A percentile compares a stretch with the other conserved stretches of the same genome.
These are phyloP conservation scores for Hevea brasiliensis DNA, from an alignment of 345 rosid genomes.

Conservation along the genomic window DNA sequence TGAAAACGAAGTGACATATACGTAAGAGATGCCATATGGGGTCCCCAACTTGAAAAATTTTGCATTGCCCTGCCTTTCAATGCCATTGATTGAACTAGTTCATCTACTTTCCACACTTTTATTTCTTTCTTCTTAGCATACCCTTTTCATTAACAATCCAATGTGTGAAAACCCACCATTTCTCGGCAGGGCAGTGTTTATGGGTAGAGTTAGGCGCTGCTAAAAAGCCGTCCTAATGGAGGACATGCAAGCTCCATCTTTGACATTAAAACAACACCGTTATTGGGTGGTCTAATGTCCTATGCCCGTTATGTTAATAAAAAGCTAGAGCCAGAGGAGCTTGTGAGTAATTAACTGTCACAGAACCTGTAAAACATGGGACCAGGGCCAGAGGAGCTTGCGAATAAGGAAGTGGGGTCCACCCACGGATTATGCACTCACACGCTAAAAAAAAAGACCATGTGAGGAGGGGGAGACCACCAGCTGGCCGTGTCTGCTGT, in stretches of 20 bases:
- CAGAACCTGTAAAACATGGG: too few species aligned
- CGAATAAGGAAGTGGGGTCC: conserved; percentile 28
- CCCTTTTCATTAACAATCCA: conserved; percentile 7
- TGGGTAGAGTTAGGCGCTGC: neutral
- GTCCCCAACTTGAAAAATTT: neutral
- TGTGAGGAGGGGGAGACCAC: conserved; percentile 54
- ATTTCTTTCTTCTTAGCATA: neutral
- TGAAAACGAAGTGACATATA: neutral
- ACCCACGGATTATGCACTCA: neutral
- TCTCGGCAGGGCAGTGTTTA: neutral
- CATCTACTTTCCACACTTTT: conserved; percentile 8
- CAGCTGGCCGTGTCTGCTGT: conserved; percentile 50
- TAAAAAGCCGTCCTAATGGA: conserved; percentile 4
- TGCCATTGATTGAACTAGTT: conserved; percentile 20
- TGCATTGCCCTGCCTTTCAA: neutral
- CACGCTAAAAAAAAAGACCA: conserved; percentile 25
- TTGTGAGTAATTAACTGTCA: too few species aligned
- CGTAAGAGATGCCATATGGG: neutral
- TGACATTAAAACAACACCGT: neutral
- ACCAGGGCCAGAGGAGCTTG: neutral
- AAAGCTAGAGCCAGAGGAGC: neutral
- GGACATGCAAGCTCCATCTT: neutral
- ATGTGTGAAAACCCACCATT: conserved; percentile 10
- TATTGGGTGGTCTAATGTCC: too few species aligned
- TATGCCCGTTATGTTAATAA: neutral